Base-by-base conservation (phyloP, 2,329 filamentous ascomycete species). In the Cercospora brassicicola region DNA sequence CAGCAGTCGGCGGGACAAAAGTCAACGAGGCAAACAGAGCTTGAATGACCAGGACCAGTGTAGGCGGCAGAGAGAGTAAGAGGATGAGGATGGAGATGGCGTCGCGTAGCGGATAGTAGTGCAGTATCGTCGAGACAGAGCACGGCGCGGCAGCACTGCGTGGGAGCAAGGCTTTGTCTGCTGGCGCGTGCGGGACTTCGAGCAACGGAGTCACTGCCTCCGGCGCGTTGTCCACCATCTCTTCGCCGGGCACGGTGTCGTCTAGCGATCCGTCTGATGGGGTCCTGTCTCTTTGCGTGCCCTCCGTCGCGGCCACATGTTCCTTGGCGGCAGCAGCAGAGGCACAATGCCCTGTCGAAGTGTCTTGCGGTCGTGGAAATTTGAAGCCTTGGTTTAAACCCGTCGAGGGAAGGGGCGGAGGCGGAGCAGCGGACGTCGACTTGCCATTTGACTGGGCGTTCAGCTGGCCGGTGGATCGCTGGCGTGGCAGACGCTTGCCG, bases 81-180 rank as follows among this genome's bases (percentile, higher is more conserved):
- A 97, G 91, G 81, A 97, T 97, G 79, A 98, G 89, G 76, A 98
- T 97, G 78, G 94, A 93, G 81, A 97, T 92, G 69, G 94, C 97
- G 82, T 98, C 94, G 82, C 93, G 91, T 77, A 97, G 89, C 64
- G 94, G 94, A 76, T 94, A 94, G 62, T 93, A 93, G 76, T 89
- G 89, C 78, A 98, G 88, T 75, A 98, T 94, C 65, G 93, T 97
- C 73, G 92, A 87, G 71, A 91, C 90, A 72, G 96, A 85, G 75
- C 91, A 89, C 73, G 96, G 82, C 59, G 91, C 88, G 67, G 91
- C 91, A 64, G 89, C 84, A 77, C 91, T 88, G 68, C 89, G 85
- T 72, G 85, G 84, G 74, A 90, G 51, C 51, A 62, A 63, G 87
- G 79, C 90, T 90, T 77, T 69, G 69, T 64, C 66, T 63, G 63